A percentile compares a stretch with the other conserved stretches of the same genome.
Evolutionary conservation across 1,284 basidiomycete genomes (phyloP).

Genomic region (Puccinia horiana): DNA sequence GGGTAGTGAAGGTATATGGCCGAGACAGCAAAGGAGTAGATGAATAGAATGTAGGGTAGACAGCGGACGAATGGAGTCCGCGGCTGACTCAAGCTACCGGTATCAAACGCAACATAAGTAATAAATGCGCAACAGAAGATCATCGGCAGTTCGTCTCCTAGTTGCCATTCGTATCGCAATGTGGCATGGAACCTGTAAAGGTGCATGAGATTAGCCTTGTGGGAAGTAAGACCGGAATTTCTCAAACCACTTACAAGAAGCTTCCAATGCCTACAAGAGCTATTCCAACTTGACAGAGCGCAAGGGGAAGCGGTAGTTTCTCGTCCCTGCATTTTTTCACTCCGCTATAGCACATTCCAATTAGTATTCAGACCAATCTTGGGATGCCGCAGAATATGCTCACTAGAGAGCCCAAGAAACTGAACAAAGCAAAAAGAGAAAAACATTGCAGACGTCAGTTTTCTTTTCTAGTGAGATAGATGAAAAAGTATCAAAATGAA

Average conservation of each 20-base stretch:
- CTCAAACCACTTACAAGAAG: conserved; percentile 31
- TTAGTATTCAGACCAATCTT: background rate
- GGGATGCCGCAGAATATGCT: background rate
- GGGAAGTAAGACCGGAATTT: background rate
- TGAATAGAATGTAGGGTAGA: conserved; percentile 50
- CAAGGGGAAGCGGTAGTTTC: conserved; percentile 32
- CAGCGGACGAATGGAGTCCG: conserved; percentile 48
- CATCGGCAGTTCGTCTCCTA: conserved; percentile 58
- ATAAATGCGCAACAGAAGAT: conserved; percentile 55
- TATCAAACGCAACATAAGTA: conserved; percentile 55
- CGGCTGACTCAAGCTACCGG: conserved; percentile 48
- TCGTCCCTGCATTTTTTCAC: conserved; percentile 35
- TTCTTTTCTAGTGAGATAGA: background rate
- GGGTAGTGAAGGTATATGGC: conserved; percentile 57
- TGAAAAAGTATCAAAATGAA: background rate
- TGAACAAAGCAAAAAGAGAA: conserved; percentile 14
- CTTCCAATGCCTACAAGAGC: conserved; percentile 45
- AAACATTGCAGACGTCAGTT: background rate
- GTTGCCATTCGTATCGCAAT: conserved; percentile 55
- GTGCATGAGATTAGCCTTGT: no score
- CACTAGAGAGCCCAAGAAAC: conserved; percentile 18
- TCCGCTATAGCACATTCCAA: background rate
- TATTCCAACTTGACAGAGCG: conserved; percentile 45
- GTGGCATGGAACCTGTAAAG: conserved; percentile 56
- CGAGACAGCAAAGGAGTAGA: conserved; percentile 52